phyloP scores from a whole-genome alignment of 1,139 yeast species.

The Kurtzmaniella quercitrusa region DNA sequence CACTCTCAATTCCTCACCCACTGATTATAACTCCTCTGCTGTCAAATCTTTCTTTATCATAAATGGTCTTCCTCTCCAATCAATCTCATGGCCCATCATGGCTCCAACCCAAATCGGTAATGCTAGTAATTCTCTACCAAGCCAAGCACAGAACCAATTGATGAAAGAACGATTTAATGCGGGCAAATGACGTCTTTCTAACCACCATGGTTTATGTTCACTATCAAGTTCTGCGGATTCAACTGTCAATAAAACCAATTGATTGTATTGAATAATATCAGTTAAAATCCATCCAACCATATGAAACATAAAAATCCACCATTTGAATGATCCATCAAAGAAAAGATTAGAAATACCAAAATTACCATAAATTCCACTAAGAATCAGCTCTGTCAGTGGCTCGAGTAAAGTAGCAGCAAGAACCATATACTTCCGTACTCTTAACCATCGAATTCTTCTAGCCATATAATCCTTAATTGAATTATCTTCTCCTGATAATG shows the following conservation, averaged over 20 bases:
- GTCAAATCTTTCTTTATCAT: conserved; percentile 68
- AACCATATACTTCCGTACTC: conserved; percentile 91
- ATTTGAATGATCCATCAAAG: conserved; percentile 24
- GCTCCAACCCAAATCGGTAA: conserved; percentile 83
- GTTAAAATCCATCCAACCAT: conserved; percentile 57
- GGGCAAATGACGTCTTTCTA: conserved; percentile 15
- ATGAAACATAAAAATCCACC: conserved; percentile 46
- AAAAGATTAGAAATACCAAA: conserved; percentile 52
- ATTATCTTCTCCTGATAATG: conserved; percentile 50
- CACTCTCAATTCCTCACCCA: no score
- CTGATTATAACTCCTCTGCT: conserved; percentile 57
- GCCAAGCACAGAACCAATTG: conserved; percentile 49
- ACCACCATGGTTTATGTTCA: conserved; percentile 23
- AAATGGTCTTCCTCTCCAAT: conserved; percentile 82
- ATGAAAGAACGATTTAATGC: conserved; percentile 10
- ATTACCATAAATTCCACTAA: conserved; percentile 67
- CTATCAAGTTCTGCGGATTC: conserved; percentile 6
- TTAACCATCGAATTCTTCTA: conserved; percentile 77
- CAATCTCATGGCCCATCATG: conserved; percentile 71
- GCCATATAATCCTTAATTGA: conserved; percentile 52
- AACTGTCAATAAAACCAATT: conserved; percentile 31
- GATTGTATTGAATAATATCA: conserved; percentile 58
- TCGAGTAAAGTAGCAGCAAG: conserved; percentile 78
- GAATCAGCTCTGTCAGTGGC: conserved; percentile 77
- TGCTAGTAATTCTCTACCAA: conserved; percentile 66